A percentile compares a stretch with the other conserved stretches of the same genome.
Conservation (phyloP, 345 rosid species). For the Kandelia obovata region DNA sequence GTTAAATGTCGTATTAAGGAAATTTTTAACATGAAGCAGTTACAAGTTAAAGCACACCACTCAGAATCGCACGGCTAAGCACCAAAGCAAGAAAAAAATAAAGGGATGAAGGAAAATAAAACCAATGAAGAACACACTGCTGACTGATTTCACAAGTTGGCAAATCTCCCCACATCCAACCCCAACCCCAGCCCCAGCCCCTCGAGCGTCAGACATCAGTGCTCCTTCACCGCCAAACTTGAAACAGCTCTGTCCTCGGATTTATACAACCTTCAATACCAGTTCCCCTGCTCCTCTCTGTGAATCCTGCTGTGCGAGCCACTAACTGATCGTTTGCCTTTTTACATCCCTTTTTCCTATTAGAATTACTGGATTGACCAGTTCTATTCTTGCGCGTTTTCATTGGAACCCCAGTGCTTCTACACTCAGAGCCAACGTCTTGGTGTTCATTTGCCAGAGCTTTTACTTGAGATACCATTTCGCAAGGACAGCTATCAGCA, state of each 20-base stretch:
- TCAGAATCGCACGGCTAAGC: conserved; percentile 7
- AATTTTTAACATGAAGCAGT: neutral
- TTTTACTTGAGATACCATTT: conserved; percentile 37
- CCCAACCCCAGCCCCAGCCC: neutral
- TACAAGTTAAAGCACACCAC: neutral
- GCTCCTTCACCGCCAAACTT: conserved; percentile 68
- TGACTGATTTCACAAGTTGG: conserved; percentile 32
- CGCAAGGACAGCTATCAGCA: conserved; percentile 36
- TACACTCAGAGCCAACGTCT: conserved; percentile 17
- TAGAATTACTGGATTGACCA: conserved; percentile 23
- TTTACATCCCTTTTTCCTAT: conserved; percentile 34
- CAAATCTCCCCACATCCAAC: conserved; percentile 16
- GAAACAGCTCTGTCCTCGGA: conserved; percentile 61
- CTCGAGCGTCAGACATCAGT: neutral
- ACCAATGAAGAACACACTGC: conserved; percentile 14
- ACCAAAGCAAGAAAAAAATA: conserved; percentile 16
- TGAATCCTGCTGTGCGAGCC: conserved; percentile 25
- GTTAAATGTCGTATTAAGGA: conserved; percentile 5
- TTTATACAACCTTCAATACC: conserved; percentile 45
- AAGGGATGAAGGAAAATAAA: neutral
- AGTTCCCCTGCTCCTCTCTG: conserved; percentile 38
- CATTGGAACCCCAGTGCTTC: conserved; percentile 17
- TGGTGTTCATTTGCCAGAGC: conserved; percentile 20
- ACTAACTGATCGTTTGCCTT: conserved; percentile 33
- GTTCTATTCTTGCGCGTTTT: conserved; percentile 20